Percentiles rank a stretch among this genome's conserved stretches.
phyloP scores from a whole-genome alignment of 805 yeast genomes.

The Yamadazyma ubonensis region DNA sequence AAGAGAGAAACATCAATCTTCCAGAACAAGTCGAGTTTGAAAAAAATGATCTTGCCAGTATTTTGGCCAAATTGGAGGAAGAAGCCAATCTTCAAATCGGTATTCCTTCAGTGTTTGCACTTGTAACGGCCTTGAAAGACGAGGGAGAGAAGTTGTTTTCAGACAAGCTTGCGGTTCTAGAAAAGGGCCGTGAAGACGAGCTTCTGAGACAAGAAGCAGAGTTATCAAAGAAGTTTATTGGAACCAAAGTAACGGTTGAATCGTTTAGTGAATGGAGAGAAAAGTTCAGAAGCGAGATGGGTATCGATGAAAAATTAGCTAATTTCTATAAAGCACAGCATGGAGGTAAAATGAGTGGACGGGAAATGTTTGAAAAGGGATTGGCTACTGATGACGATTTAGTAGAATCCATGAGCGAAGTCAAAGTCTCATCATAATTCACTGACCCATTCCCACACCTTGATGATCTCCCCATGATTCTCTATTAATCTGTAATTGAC shows the following conservation, averaged over 20 bases:
- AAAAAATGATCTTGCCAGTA: conserved; percentile 42
- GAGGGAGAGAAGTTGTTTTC: conserved; percentile 69
- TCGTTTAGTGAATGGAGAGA: conserved; percentile 72
- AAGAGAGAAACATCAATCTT: conserved; percentile 47
- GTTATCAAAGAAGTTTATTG: conserved; percentile 87
- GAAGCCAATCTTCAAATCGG: conserved; percentile 82
- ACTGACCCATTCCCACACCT: conserved; percentile 84
- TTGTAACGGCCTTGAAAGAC: conserved; percentile 77
- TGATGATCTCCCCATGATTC: conserved; percentile 81
- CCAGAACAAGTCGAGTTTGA: conserved; percentile 60
- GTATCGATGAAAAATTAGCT: conserved; percentile 58
- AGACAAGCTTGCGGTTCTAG: conserved; percentile 29
- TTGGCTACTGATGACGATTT: conserved; percentile 62
- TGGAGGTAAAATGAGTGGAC: conserved; percentile 79
- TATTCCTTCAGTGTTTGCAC: conserved; percentile 85
- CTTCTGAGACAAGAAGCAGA: conserved; percentile 66
- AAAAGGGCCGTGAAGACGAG: conserved; percentile 50
- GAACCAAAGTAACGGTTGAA: conserved; percentile 84
- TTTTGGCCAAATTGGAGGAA: conserved; percentile 43
- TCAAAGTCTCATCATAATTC: conserved; percentile 4
- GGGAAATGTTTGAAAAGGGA: conserved; percentile 87
- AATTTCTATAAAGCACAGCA: conserved; percentile 58
- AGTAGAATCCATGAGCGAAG: conserved; percentile 3
- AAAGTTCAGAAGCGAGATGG: conserved; percentile 68
- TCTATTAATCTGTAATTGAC: conserved; percentile 64